These are phyloP conservation scores for Trichocladium uniseriatum DNA, from an alignment of 495 filamentous ascomycete species.

Conservation along the genomic window DNA sequence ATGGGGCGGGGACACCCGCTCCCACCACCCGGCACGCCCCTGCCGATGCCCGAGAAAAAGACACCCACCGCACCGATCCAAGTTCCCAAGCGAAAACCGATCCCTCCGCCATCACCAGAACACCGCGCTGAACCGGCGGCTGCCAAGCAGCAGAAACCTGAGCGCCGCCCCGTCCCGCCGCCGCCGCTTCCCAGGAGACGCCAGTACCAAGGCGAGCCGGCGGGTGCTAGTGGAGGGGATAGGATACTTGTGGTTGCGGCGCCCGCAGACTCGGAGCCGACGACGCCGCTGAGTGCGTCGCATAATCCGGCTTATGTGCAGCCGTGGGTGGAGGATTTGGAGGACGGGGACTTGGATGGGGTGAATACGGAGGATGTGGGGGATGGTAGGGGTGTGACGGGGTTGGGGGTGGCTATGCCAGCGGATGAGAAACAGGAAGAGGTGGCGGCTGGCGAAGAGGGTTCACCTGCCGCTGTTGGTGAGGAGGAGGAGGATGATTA, in stretches of 20 bases:
- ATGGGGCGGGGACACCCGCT: conserved; percentile 68
- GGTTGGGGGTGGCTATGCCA: neutral
- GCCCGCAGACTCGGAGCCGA: conserved; percentile 48
- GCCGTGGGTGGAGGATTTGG: conserved; percentile 37
- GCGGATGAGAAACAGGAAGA: neutral
- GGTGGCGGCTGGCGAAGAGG: neutral
- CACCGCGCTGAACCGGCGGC: conserved; percentile 18
- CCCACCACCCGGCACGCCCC: conserved; percentile 61
- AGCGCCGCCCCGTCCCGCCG: conserved; percentile 37
- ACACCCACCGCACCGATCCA: conserved; percentile 46
- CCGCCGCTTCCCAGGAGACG: conserved; percentile 31
- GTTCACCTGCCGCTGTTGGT: conserved; percentile 5
- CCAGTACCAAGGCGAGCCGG: conserved; percentile 19
- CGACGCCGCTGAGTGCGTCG: conserved; percentile 34
- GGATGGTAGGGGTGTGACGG: neutral
- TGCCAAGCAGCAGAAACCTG: conserved; percentile 20
- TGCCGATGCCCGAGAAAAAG: conserved; percentile 47
- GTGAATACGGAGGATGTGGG: neutral
- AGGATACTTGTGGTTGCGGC: conserved; percentile 51
- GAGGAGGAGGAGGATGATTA: conserved; percentile 29
- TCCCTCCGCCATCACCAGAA: conserved; percentile 33
- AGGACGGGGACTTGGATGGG: conserved; percentile 8
- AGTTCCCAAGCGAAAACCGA: conserved; percentile 44
- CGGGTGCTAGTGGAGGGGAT: conserved; percentile 32
- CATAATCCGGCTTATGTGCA: conserved; percentile 26